Evolutionary conservation across 139 green algal species (phyloP).

Genomic region (Chlamydomonas sp.): DNA sequence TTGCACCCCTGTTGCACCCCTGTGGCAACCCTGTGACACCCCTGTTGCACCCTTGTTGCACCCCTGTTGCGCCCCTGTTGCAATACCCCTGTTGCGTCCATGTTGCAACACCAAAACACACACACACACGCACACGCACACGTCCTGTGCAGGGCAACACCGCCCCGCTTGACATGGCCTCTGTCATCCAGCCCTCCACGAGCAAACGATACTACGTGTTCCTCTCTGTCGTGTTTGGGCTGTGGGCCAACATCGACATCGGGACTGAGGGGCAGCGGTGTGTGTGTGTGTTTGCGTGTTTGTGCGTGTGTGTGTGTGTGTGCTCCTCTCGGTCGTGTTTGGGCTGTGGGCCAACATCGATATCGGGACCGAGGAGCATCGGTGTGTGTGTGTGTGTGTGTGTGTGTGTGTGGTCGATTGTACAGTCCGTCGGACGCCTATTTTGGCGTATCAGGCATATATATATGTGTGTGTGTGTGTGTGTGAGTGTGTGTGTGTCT

Average conservation of each 20-base stretch:
- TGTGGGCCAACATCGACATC: constrained; percentile 70
- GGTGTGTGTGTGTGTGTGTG: no score
- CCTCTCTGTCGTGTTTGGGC: constrained; percentile 58
- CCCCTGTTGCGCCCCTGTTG: no score
- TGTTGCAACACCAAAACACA: no score
- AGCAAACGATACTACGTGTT: constrained; percentile 50
- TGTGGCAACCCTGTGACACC: no score
- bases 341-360: constrained; percentile 69
- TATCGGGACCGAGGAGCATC: constrained; percentile 65
- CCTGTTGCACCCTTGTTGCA: no score
- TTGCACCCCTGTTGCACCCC: no score
- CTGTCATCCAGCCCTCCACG: constrained; percentile 51
- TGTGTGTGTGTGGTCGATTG: no score
- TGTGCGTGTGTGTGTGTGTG: constrained; percentile 31
- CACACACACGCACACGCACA: no score
- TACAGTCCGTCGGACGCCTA: no score
- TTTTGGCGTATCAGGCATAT: not conserved
- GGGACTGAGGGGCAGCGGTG: constrained; percentile 63
- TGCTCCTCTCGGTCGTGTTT: no score
- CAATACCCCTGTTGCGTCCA: no score
- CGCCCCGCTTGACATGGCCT: constrained; percentile 51
- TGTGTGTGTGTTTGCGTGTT: not conserved
- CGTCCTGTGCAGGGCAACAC: constrained; percentile 5
- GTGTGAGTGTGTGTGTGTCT: not conserved
- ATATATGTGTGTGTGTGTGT: constrained; percentile 2